Evolutionary conservation across 2,329 filamentous ascomycete species (phyloP), one percentile per base, ranked within the genome.

Genomic region (Alternaria postmessia): DNA sequence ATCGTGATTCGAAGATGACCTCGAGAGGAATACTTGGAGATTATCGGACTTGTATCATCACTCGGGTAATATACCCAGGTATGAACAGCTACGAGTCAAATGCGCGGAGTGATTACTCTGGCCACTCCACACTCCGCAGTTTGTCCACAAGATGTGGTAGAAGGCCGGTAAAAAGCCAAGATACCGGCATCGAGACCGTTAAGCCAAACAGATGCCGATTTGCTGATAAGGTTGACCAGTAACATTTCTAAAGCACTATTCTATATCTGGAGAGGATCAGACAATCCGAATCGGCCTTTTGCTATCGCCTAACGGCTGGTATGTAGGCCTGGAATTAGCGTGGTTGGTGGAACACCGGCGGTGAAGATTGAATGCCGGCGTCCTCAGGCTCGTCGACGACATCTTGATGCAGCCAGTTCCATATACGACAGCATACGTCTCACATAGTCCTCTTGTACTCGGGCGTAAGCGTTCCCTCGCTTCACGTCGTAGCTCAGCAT

Each of bases 221-320:
- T 47, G 44, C 44, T 47, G 44, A 47, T 47, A 47, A 47, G 30
- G 28, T 47, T 26, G 26, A 3, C 44, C n/a, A 3, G 44, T 20
- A 5, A 20, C n/a, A 47, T 32, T 32, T 47, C 18, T 24, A 2
- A 14, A 5, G 26, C 11, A 47, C 26, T 32, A 32, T 0, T 7
- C 44, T 32, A 22, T 14, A n/a, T 47, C 26, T 32, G 6, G 26
- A 32, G 7, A 20, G 14, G 44, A 47, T 47, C 44, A 8, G 44
- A 47, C 11, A 22, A 20, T 20, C 26, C 12, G n/a, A 8, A 26
- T 20, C 26, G 44, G n/a, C n/a, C n/a, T 47, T 30, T 47, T 14
- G 11, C 32, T 47, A 16, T 47, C 44, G 44, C 44, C 44, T 47
- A 47, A 47, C 30, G 44, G 16, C 28, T 32, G n/a, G 44, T 36